Evolutionary conservation across 163 green algal species (phyloP), one percentile per base, ranked within the genome.

Genomic region (Chlorella variabilis): DNA sequence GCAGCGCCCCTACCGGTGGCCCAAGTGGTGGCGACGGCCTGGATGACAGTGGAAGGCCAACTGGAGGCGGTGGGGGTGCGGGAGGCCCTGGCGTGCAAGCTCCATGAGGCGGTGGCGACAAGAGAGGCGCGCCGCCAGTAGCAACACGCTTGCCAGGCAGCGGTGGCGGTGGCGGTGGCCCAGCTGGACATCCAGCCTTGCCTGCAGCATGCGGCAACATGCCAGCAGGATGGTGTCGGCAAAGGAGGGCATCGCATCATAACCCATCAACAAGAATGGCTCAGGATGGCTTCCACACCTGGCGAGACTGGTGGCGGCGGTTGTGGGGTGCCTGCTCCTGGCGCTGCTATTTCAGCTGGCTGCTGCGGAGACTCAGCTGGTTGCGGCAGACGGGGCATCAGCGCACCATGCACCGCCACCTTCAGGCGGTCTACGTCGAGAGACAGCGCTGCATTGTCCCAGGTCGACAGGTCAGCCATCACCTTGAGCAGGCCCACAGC

Each of bases 401-500:
- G 48, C 51, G 81, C 66, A n/a, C 34, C 54, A 20, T 62, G 42
- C 39, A 83, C 39, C 9, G 67, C 36, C 63, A 39, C 56, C 65
- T 83, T 67, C 54, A 86, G 27, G 21, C 48, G 45, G 7, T 76
- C 48, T 31, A 75, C 13, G 38, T 76, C 62, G 3, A 15, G 39
- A 27, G 36, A 41, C 54, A 80, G 73, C 54, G 56, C 54, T 11
- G 38, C 73, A 45, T n/a, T 80, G 54, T 54, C 56, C 54, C 54
- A 84, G 41, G 78, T 68, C 20, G 23, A n/a, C n/a, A 86, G 65
- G 51, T 83, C 73, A 0, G 81, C 75, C 62, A 83, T 78, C 1
- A 63, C 65, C 17, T 83, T 82, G 41, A 89, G 67, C 74, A 85
- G 70, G 3, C 86, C 85, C 4, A 27, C 17, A 33, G 85, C 71